Conservation (phyloP, 805 yeast genomes). For the Isabelozyma gotoi region DNA sequence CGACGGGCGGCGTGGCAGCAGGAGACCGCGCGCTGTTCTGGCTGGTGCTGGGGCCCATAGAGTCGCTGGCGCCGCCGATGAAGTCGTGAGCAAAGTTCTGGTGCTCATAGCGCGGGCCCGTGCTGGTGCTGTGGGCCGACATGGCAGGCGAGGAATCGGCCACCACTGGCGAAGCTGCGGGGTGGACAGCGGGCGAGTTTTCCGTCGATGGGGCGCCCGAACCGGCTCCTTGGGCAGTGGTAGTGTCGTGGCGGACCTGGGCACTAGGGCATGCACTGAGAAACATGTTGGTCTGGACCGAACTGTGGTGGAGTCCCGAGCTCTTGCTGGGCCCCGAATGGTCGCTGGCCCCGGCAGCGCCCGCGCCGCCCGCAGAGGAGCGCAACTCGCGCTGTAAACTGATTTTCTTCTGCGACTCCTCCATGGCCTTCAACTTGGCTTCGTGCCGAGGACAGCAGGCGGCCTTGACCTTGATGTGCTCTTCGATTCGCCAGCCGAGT, state of each 20-base stretch:
- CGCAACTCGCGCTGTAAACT: conserved; percentile 10
- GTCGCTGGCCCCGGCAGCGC: conserved; percentile 2
- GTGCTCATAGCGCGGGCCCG: too few relatives aligned
- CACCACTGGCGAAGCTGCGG: too few relatives aligned
- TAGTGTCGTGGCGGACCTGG: background rate
- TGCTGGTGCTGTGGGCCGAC: too few relatives aligned
- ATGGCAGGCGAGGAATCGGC: too few relatives aligned
- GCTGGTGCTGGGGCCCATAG: too few relatives aligned
- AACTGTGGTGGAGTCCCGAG: conserved; percentile 25
- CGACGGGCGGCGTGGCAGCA: background rate
- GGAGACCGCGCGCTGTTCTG: too few relatives aligned
- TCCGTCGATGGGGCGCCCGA: too few relatives aligned
- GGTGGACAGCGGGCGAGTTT: too few relatives aligned
- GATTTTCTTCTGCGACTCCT: conserved; percentile 31
- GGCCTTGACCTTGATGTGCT: conserved; percentile 62
- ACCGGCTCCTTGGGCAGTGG: too few relatives aligned
- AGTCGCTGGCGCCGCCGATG: conserved; percentile 7
- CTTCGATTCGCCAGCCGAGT: conserved; percentile 86
- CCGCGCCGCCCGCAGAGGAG: conserved; percentile 5
- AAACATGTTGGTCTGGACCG: conserved; percentile 24
- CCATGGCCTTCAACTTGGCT: conserved; percentile 45
- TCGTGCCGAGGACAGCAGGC: conserved; percentile 59
- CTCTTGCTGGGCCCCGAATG: conserved; percentile 5
- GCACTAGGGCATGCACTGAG: conserved; percentile 6
- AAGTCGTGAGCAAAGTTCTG: conserved; percentile 29